Percentiles rank a stretch among this genome's conserved stretches.
Evolutionary conservation across 352 stramenopile species (phyloP).

Genomic region (Globisporangium middletonii): DNA sequence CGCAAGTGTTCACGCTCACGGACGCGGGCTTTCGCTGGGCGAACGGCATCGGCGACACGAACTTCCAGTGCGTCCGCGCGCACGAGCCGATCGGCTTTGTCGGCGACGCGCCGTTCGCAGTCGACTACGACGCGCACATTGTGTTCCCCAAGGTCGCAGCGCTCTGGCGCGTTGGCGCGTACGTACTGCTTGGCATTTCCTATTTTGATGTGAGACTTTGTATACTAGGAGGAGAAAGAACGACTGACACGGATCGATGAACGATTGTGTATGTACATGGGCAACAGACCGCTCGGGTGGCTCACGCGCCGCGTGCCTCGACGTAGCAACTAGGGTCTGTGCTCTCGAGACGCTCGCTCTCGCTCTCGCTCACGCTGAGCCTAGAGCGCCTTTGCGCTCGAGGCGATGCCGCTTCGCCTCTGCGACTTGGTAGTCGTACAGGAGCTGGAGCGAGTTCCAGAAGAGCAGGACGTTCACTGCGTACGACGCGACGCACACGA

Average conservation of each 20-base stretch:
- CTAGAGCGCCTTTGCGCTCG: conserved; percentile 10
- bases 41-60: conserved; percentile 40
- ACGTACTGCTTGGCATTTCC: conserved; percentile 14
- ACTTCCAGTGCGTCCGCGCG: conserved; percentile 48
- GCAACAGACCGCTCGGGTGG: conserved; percentile 42
- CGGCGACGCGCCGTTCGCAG: conserved; percentile 26
- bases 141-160: conserved; percentile 60
- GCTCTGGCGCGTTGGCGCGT: conserved; percentile 53
- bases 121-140: conserved; percentile 57
- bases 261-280: not conserved
- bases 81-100: conserved; percentile 42
- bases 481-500: conserved; percentile 56
- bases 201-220: not conserved
- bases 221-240: not conserved
- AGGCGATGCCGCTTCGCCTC: conserved; percentile 7
- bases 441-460: conserved; percentile 37
- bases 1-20: conserved; percentile 59
- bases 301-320: conserved; percentile 23
- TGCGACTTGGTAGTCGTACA: conserved; percentile 16
- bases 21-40: conserved; percentile 48
- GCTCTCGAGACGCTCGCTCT: conserved; percentile 14
- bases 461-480: conserved; percentile 34
- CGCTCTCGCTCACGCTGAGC: not conserved
- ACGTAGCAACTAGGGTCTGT: conserved; percentile 9
- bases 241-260: not conserved